A percentile compares a stretch with the other conserved stretches of the same genome.
Conservation (phyloP, 352 stramenopile genomes). For the Pythium brachiatum region DNA sequence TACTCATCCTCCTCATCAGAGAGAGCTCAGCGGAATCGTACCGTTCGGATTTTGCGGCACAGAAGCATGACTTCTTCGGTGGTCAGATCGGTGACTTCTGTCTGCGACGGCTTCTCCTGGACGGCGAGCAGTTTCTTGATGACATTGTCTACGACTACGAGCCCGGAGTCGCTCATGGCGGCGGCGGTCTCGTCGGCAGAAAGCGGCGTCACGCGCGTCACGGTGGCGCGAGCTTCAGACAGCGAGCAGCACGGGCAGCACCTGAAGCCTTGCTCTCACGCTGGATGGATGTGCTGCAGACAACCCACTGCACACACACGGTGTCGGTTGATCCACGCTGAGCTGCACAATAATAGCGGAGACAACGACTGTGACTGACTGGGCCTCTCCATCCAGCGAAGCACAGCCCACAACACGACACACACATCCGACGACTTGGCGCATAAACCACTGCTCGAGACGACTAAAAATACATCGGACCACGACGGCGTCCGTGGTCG, state of each 20-base stretch:
- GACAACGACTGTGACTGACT: neutral
- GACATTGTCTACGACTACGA: slow-evolving; percentile 59
- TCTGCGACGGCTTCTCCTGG: slow-evolving; percentile 74
- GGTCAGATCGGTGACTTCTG: slow-evolving; percentile 75
- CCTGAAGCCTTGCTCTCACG: neutral
- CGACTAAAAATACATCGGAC: too few relatives aligned
- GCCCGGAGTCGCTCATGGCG: slow-evolving; percentile 51
- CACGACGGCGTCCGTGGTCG: too few relatives aligned
- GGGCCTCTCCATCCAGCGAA: too few relatives aligned
- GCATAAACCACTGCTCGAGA: too few relatives aligned
- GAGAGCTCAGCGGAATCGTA: too few relatives aligned
- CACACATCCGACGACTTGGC: neutral
- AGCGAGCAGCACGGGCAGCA: neutral
- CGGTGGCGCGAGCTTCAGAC: slow-evolving; percentile 5
- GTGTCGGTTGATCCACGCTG: neutral
- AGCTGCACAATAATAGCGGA: neutral
- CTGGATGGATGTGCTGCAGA: neutral
- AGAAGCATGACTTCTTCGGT: slow-evolving; percentile 76
- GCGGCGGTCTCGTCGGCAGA: neutral
- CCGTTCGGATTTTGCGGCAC: slow-evolving; percentile 72
- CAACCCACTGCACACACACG: neutral
- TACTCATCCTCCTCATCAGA: too few relatives aligned
- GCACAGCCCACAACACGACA: neutral
- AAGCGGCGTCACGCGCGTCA: slow-evolving; percentile 22
- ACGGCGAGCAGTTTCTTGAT: slow-evolving; percentile 75